Base-by-base conservation (phyloP, 2,329 filamentous ascomycete genomes). In the Cladophialophora yegresii region DNA sequence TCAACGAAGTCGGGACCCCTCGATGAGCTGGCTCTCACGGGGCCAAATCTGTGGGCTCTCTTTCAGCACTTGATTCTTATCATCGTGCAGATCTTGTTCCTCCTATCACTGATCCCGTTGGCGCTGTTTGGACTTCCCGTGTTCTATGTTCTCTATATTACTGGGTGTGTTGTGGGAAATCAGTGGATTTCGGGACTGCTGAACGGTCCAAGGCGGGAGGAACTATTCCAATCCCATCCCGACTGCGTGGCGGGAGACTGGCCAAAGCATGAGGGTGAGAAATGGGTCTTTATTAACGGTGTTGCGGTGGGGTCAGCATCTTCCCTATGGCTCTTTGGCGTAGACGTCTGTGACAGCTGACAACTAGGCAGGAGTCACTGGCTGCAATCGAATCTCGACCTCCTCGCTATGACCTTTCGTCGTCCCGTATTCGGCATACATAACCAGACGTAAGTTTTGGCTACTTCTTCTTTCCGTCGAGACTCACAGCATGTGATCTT, bases 231-330 rank as follows among this genome's bases (percentile, higher is more conserved):
- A 36, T 65, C 64, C 10, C 51, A 67, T 61, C 51, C 59, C 9
- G 30, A 51, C 26, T 67, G 62, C 26, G 53, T 65, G 22, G n/a
- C 55, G 23, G 62, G 66, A 12, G 45, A 49, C 4, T 43, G 36
- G 54, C 57, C 56, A 33, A 36, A 45, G 28, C 65, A 64, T 56
- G 59, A 54, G 12, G 56, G 58, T 50, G 68, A 65, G 61, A 61
- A 49, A 71, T 93, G 90, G 90, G 81, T 93, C n/a, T 93, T 90
- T 73, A 75, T 93, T 58, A 93, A 93, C 71, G 90, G 90, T 0
- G 85, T 92, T 30, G 85, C 71, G 10, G 72, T 73, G 72, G 74
- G 71, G 67, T 71, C 62, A 43, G 58, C n/a, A n/a, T n/a, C n/a
- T n/a, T n/a, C n/a, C n/a, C n/a, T n/a, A n/a, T n/a, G n/a, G n/a